Conservation (phyloP, 306 rosid genomes). For the Rubus idaeus region DNA sequence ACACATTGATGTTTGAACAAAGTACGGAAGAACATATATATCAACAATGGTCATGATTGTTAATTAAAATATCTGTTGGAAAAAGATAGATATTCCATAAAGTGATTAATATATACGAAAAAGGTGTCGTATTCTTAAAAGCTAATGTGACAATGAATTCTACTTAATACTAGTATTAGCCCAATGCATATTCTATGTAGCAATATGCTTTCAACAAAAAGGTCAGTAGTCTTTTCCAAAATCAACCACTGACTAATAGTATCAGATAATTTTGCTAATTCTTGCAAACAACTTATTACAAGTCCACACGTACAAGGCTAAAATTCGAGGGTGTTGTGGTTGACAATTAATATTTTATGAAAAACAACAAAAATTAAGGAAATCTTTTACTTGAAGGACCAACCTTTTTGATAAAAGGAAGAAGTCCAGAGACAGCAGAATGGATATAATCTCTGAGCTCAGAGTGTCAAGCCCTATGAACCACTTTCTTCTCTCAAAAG, state of each 20-base stretch:
- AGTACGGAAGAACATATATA: not conserved
- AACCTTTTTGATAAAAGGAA: slow-evolving; percentile 77
- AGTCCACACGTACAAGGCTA: not conserved
- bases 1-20: not conserved
- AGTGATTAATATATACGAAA: too few species aligned
- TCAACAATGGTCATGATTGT: too few species aligned
- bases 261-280: not conserved
- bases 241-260: not conserved
- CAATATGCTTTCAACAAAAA: not conserved
- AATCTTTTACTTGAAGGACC: not conserved
- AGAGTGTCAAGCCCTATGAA: slow-evolving; percentile 79
- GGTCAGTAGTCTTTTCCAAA: not conserved
- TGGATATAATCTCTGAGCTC: slow-evolving; percentile 80
- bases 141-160: not conserved
- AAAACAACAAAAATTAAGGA: not conserved
- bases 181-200: not conserved
- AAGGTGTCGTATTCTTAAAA: not conserved
- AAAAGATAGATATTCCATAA: too few species aligned
- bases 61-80: too few species aligned
- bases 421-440: slow-evolving; percentile 68
- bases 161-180: not conserved
- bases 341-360: too few species aligned
- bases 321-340: too few species aligned
- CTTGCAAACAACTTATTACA: not conserved
- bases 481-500: slow-evolving; percentile 84